Base-by-base conservation (phyloP, 345 rosid species). In the Crucihimalaya himalaica region DNA sequence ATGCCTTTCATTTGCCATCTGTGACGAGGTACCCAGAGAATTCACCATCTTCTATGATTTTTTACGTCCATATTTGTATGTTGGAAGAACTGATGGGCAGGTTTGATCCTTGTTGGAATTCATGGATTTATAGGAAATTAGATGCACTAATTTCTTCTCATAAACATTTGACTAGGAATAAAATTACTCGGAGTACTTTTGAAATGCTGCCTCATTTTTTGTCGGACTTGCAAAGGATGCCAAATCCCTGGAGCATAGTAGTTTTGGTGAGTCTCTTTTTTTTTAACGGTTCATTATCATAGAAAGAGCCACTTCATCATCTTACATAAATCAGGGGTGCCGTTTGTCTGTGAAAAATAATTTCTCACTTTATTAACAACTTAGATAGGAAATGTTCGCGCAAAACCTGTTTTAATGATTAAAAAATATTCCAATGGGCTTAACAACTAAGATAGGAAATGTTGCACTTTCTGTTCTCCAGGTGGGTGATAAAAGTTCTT, bases 211-310 rank as follows among this genome's bases (percentile, higher is more conserved):
- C 81, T 69, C 68, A 70, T 27, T 85, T 83, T 66, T 75, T 95
- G 70, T 68, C 76, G 42, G 89, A 89, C 77, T 61, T 89, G 81
- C 89, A 85, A 86, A 88, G 83, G 80, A 74, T 80, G 79, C 92
- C 78, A 34, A 74, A 67, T 40, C 81, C 66, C 31, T 92, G 97
- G 99, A 83, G 88, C 68, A 78, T 69, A 63, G 87, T 84, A 52
- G 81, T 95, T 81, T 54, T 82, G 97, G 99, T 94, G 73, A 86
- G 91, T 59, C 27, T 57, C 50, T 72, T 39, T 70, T 54, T 60
- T 68, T 34, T 47, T 35, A 2, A 8, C 27, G 20, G 29, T 62
- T 55, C 71, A 37, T 27, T 35, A 35, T 76, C 52, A 53, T 27
- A 55, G 45, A 40, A 43, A 65, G 50, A 55, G 48, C 21, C 29